Evolutionary conservation across 2,329 filamentous ascomycete genomes (phyloP).

Genomic region (Exserohilum turcica): DNA sequence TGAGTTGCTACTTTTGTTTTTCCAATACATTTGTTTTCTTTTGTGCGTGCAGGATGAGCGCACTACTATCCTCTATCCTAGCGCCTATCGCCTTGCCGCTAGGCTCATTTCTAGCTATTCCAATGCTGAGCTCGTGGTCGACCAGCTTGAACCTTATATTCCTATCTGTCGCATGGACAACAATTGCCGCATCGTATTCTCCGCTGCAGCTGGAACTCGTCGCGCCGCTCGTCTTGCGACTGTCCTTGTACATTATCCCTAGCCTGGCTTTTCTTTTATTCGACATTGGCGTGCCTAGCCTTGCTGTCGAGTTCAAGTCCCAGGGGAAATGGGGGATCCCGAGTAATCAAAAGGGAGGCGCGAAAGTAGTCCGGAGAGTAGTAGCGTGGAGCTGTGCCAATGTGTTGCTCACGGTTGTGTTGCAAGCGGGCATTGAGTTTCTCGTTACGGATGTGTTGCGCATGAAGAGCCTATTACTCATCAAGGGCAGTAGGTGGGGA

Average conservation of each 20-base stretch:
- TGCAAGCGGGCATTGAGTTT: constrained; percentile 63
- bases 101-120: constrained; percentile 71
- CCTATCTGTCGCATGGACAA: constrained; percentile 90
- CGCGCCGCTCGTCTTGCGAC: constrained; percentile 69
- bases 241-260: constrained; percentile 74
- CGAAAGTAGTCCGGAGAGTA: constrained; percentile 55
- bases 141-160: constrained; percentile 85
- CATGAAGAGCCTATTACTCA: constrained; percentile 61
- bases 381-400: constrained; percentile 62
- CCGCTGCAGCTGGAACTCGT: constrained; percentile 76
- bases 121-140: constrained; percentile 73
- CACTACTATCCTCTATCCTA: constrained; percentile 35
- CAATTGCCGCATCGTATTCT: constrained; percentile 76
- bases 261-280: constrained; percentile 74
- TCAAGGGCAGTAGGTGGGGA: constrained; percentile 63
- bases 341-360: constrained; percentile 44
- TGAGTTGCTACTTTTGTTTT: background rate
- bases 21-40: too few relatives aligned
- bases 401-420: constrained; percentile 56
- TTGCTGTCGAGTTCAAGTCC: constrained; percentile 71
- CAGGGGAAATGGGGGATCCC: constrained; percentile 62
- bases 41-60: too few relatives aligned
- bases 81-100: constrained; percentile 48
- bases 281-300: constrained; percentile 71
- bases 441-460: constrained; percentile 59